Evolutionary conservation across 78 protist genomes (phyloP).

Genomic region (Bigelowiella natans): DNA sequence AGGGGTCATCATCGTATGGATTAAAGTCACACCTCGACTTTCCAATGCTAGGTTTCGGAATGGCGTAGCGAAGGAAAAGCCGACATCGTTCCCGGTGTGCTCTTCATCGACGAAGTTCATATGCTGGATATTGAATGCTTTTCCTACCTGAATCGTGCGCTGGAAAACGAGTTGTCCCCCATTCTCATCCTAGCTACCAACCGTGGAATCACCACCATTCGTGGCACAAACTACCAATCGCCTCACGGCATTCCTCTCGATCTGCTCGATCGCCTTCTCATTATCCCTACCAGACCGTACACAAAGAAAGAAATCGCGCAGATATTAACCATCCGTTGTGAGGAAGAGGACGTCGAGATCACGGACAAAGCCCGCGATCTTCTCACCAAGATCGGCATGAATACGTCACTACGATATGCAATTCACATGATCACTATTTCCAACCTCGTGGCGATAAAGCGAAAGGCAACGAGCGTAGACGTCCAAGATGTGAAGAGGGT

Average conservation of each 20-base stretch:
- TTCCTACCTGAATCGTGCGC: constrained; percentile 91
- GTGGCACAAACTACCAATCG: constrained; percentile 74
- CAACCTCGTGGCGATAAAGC: constrained; percentile 60
- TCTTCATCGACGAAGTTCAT: constrained; percentile 94
- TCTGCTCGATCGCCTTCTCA: constrained; percentile 81
- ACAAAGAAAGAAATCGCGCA: constrained; percentile 31
- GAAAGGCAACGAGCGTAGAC: constrained; percentile 53
- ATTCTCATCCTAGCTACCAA: constrained; percentile 90
- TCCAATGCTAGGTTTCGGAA: constrained; percentile 88
- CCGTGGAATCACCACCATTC: constrained; percentile 78
- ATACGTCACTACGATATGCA: constrained; percentile 84
- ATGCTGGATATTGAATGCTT: constrained; percentile 98
- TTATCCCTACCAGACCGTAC: constrained; percentile 65
- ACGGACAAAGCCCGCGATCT: constrained; percentile 68
- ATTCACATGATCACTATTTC: constrained; percentile 83
- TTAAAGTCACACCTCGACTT: too few species aligned
- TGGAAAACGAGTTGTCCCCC: constrained; percentile 87
- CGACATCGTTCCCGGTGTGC: constrained; percentile 90
- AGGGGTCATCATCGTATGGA: too few species aligned
- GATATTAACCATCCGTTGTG: constrained; percentile 21
- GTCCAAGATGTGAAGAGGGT: constrained; percentile 63
- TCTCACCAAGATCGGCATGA: constrained; percentile 66
- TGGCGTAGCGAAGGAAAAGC: constrained; percentile 97
- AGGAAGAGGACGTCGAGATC: constrained; percentile 90
- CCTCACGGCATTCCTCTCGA: constrained; percentile 98